Percentiles rank a stretch among this genome's conserved stretches.
phyloP scores from a whole-genome alignment of 129 eudicot genomes.

The Pulicaria dysenterica region DNA sequence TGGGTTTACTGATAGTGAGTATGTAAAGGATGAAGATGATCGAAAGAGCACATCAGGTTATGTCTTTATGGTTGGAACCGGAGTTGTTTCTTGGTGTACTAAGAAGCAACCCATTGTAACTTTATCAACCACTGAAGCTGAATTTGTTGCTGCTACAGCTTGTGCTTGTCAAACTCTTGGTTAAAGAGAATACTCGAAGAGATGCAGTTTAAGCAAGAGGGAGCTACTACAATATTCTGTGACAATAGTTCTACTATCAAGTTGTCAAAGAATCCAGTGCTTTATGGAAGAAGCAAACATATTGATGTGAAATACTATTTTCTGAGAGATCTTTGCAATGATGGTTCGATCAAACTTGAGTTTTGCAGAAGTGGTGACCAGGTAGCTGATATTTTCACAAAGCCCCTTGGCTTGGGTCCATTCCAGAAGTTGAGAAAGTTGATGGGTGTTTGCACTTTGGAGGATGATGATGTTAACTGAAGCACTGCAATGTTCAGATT shows the following conservation, averaged over 20 bases:
- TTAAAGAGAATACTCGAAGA: background rate
- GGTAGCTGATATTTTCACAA: too few species aligned
- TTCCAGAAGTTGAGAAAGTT: too few species aligned
- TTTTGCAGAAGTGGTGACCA: too few species aligned
- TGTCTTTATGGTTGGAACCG: too few species aligned
- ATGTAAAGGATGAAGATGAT: background rate
- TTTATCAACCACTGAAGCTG: too few species aligned
- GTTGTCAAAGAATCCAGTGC: slow-evolving; percentile 1
- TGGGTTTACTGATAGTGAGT: background rate
- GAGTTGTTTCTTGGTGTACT: slow-evolving; percentile 19
- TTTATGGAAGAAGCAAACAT: slow-evolving; percentile 15
- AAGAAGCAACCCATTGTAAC: background rate
- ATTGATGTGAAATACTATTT: slow-evolving; percentile 9
- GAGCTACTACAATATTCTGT: background rate
- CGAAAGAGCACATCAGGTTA: too few species aligned
- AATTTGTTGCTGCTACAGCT: slow-evolving; percentile 7
- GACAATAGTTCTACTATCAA: slow-evolving; percentile 8
- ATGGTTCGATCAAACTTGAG: background rate
- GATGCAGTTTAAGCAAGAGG: background rate
- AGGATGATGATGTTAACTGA: too few species aligned
- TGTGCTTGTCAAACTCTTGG: slow-evolving; percentile 7
- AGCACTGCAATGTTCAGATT: too few species aligned
- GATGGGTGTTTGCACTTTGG: too few species aligned
- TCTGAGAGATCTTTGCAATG: background rate
- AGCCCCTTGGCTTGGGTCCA: too few species aligned